These are phyloP conservation scores for Leccinellum albellum DNA, from an alignment of 768 basidiomycete species.

Conservation along the genomic window DNA sequence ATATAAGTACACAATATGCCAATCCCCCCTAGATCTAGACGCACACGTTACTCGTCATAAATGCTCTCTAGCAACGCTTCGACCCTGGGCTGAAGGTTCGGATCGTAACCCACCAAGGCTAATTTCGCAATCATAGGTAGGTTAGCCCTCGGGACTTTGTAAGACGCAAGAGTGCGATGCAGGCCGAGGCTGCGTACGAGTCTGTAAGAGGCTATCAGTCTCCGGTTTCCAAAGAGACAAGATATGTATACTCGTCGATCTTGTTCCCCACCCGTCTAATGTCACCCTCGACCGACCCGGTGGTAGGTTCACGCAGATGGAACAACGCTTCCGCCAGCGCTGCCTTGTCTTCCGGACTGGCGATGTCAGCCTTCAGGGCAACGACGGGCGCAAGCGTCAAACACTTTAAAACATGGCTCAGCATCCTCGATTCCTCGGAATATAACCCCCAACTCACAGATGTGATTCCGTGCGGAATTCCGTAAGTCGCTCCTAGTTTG, in stretches of 20 bases:
- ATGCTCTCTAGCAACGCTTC: constrained; percentile 48
- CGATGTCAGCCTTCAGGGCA: constrained; percentile 52
- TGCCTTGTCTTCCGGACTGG: constrained; percentile 60
- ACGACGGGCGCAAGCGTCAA: constrained; percentile 68
- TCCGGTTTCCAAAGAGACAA: neutral
- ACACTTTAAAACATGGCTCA: constrained; percentile 42
- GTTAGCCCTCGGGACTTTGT: constrained; percentile 60
- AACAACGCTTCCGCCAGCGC: constrained; percentile 53
- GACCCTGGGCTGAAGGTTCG: constrained; percentile 35
- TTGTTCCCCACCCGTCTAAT: constrained; percentile 47
- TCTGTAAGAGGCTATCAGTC: constrained; percentile 33
- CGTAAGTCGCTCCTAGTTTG: constrained; percentile 66
- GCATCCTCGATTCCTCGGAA: constrained; percentile 3
- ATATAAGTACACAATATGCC: neutral
- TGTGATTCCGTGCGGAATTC: constrained; percentile 79
- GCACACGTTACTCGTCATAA: constrained; percentile 25
- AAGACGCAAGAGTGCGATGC: constrained; percentile 52
- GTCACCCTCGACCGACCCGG: constrained; percentile 64
- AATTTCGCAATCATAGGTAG: constrained; percentile 46
- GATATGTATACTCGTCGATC: constrained; percentile 49
- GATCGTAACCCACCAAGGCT: constrained; percentile 31
- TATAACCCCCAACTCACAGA: constrained; percentile 46
- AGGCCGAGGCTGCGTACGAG: constrained; percentile 60
- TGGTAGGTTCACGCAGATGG: constrained; percentile 56
- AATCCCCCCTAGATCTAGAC: neutral